phyloP scores from a whole-genome alignment of 495 filamentous ascomycete species.

The Hyphodiscus hymeniophilus region DNA sequence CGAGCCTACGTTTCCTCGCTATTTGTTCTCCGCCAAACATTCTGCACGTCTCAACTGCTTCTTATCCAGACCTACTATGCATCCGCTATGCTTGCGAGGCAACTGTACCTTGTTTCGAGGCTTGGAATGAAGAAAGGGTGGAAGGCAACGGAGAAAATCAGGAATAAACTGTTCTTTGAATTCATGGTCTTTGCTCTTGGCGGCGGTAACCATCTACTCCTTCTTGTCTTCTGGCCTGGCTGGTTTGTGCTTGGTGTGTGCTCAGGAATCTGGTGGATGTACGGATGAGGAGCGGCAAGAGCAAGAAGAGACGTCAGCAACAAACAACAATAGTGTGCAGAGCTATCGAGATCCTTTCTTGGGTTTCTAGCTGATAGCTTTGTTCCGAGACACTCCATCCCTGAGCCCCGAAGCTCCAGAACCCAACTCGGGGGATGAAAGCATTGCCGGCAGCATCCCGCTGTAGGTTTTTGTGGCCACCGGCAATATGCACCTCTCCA shows the following conservation, averaged over 20 bases:
- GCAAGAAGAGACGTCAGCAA: no score
- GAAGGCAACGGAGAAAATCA: constrained; percentile 9
- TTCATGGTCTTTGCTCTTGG: constrained; percentile 18
- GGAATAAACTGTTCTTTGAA: constrained; percentile 16
- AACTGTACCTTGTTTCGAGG: not conserved
- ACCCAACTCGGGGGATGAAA: no score
- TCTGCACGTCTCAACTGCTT: constrained; percentile 5
- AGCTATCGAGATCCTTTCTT: no score
- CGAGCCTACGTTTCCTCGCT: constrained; percentile 5
- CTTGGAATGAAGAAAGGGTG: constrained; percentile 3
- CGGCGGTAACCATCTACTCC: constrained; percentile 11
- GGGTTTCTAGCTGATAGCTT: constrained; percentile 4
- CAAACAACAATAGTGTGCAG: no score
- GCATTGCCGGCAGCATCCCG: no score
- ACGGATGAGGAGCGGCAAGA: constrained; percentile 5
- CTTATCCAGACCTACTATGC: constrained; percentile 6
- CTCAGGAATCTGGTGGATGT: constrained; percentile 4
- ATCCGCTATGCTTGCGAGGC: not conserved
- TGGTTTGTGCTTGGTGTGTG: constrained; percentile 16
- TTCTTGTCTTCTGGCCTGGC: constrained; percentile 20
- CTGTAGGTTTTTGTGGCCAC: no score
- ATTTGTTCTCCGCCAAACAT: constrained; percentile 6
- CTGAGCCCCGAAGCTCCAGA: no score
- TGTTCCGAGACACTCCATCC: not conserved
- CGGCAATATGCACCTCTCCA: no score